Conservation (phyloP, 106 monocot species). For the Dioscorea zingiberensis region DNA sequence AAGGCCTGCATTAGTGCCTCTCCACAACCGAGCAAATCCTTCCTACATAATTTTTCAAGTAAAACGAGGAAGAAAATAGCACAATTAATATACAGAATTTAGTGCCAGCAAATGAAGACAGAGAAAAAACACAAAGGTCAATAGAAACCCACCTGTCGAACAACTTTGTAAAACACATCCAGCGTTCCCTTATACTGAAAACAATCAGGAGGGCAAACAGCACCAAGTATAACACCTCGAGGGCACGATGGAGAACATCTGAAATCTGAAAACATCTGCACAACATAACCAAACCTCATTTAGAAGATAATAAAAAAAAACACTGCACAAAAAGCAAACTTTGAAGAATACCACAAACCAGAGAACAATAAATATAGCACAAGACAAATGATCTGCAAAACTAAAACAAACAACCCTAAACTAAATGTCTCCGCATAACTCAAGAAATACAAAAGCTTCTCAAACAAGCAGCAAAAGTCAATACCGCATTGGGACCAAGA, state of each 20-base stretch:
- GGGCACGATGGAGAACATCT: slow-evolving; percentile 87
- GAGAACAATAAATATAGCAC: too few relatives aligned
- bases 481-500: slow-evolving; percentile 46
- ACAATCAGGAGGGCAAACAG: slow-evolving; percentile 83
- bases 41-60: slow-evolving; percentile 28
- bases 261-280: slow-evolving; percentile 73
- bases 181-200: slow-evolving; percentile 93
- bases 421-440: neutral
- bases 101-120: neutral
- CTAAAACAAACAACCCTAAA: neutral
- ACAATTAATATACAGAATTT: neutral
- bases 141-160: slow-evolving; percentile 58
- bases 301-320: neutral
- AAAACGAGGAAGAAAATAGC: neutral
- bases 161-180: slow-evolving; percentile 89
- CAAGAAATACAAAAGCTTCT: neutral
- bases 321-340: too few relatives aligned
- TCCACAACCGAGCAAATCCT: slow-evolving; percentile 79
- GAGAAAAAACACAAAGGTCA: neutral
- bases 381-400: too few relatives aligned
- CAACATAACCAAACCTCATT: neutral
- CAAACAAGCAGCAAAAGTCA: neutral
- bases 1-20: slow-evolving; percentile 81
- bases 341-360: too few relatives aligned
- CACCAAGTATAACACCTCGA: slow-evolving; percentile 67